These are phyloP conservation scores for Hymenoscyphus repandus DNA, from an alignment of 2,329 filamentous ascomycete species.

Conservation along the genomic window DNA sequence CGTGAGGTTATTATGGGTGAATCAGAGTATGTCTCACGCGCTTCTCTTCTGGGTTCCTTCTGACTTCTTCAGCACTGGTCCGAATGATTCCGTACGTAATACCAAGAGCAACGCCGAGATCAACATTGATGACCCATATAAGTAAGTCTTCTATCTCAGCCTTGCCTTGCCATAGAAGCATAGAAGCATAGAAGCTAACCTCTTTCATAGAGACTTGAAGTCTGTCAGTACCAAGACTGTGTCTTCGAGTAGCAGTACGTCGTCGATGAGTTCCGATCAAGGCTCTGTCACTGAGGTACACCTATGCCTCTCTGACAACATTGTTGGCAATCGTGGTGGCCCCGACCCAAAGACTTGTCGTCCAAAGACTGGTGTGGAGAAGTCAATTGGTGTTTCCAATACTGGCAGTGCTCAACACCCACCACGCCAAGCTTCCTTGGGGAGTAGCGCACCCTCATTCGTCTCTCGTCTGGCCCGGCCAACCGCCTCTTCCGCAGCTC, in stretches of 20 bases:
- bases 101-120: too few relatives aligned
- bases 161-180: background rate
- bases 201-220: background rate
- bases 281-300: background rate
- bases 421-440: slow-evolving; percentile 2
- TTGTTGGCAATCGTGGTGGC: background rate
- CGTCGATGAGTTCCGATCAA: background rate
- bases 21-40: background rate
- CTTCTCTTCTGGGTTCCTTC: background rate
- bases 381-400: background rate
- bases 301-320: background rate
- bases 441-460: background rate
- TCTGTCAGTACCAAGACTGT: background rate
- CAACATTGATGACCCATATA: background rate
- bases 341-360: background rate
- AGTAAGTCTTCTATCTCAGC: background rate
- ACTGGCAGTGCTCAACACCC: slow-evolving; percentile 1
- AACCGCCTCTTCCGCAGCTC: slow-evolving; percentile 9
- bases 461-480: slow-evolving; percentile 9
- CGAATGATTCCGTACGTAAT: too few relatives aligned
- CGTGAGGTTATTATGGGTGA: slow-evolving; percentile 5
- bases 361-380: background rate
- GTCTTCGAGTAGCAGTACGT: background rate
- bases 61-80: background rate
- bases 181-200: background rate